Evolutionary conservation across 1,284 basidiomycete species (phyloP).

Genomic region (Boletus semigastroideus): DNA sequence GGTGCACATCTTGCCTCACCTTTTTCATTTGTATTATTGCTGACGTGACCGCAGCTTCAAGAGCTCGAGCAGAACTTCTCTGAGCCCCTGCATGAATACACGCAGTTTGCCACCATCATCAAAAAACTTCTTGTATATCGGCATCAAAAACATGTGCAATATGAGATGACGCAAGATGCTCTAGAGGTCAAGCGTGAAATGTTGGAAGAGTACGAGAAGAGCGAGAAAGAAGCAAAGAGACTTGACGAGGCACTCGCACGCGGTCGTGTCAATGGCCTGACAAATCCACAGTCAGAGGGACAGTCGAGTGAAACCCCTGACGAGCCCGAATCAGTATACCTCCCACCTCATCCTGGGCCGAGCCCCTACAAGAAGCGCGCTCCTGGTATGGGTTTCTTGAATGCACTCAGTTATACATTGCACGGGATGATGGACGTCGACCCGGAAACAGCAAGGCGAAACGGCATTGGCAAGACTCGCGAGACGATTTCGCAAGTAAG

Average conservation of each 20-base stretch:
- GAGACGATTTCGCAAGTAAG: conserved; percentile 91
- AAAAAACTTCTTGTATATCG: conserved; percentile 92
- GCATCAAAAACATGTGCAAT: conserved; percentile 98
- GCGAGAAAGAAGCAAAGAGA: conserved; percentile 87
- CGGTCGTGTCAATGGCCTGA: conserved; percentile 41
- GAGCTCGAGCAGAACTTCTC: conserved; percentile 92
- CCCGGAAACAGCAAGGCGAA: conserved; percentile 92
- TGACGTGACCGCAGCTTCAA: conserved; percentile 62
- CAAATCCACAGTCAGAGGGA: conserved; percentile 30
- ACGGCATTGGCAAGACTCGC: conserved; percentile 89
- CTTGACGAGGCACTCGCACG: conserved; percentile 83
- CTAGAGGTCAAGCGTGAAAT: conserved; percentile 86
- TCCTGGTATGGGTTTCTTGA: conserved; percentile 86
- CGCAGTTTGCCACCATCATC: conserved; percentile 94
- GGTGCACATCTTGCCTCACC: conserved; percentile 40
- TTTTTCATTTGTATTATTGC: conserved; percentile 9
- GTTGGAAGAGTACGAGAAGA: conserved; percentile 89
- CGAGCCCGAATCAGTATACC: conserved; percentile 43
- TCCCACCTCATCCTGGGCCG: conserved; percentile 75
- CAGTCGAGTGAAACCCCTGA: conserved; percentile 36
- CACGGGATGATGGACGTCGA: conserved; percentile 99
- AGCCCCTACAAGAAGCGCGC: conserved; percentile 60
- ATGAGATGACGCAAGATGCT: conserved; percentile 93
- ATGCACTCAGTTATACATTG: conserved; percentile 91
- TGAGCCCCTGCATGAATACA: conserved; percentile 94